Evolutionary conservation across 2,329 filamentous ascomycete genomes (phyloP).

Genomic region (Aspergillus spinulosporus): DNA sequence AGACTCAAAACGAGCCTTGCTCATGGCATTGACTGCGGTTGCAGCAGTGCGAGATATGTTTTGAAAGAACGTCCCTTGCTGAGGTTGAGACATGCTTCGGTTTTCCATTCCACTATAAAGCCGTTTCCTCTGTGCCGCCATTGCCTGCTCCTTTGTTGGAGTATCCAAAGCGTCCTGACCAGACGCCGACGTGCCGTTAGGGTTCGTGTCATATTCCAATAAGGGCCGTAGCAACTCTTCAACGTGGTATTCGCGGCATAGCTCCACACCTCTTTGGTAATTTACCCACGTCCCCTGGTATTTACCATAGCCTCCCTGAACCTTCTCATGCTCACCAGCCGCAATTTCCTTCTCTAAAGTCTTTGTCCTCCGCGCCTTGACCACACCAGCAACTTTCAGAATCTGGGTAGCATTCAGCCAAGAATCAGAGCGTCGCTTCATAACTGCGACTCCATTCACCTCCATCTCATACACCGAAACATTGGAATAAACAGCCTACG

Average conservation of each 20-base stretch:
- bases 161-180: conserved; percentile 81
- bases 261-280: conserved; percentile 86
- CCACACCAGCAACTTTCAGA: conserved; percentile 92
- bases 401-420: conserved; percentile 99
- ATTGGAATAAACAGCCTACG: conserved; percentile 83
- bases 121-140: conserved; percentile 91
- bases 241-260: conserved; percentile 72
- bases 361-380: conserved; percentile 96
- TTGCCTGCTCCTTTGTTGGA: conserved; percentile 96
- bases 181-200: conserved; percentile 62
- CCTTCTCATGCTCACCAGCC: conserved; percentile 95
- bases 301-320: conserved; percentile 97
- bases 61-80: conserved; percentile 88
- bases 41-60: conserved; percentile 93
- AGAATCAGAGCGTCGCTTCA: conserved; percentile 91
- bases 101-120: conserved; percentile 79
- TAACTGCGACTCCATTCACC: conserved; percentile 87
- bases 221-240: conserved; percentile 50
- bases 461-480: conserved; percentile 99
- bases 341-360: conserved; percentile 97
- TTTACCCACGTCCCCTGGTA: conserved; percentile 99
- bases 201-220: conserved; percentile 51
- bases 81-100: conserved; percentile 61
- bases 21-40: conserved; percentile 91
- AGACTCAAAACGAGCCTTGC: conserved; percentile 94